Conservation (phyloP, 2,329 filamentous ascomycete genomes). For the Stylonectria norvegica region DNA sequence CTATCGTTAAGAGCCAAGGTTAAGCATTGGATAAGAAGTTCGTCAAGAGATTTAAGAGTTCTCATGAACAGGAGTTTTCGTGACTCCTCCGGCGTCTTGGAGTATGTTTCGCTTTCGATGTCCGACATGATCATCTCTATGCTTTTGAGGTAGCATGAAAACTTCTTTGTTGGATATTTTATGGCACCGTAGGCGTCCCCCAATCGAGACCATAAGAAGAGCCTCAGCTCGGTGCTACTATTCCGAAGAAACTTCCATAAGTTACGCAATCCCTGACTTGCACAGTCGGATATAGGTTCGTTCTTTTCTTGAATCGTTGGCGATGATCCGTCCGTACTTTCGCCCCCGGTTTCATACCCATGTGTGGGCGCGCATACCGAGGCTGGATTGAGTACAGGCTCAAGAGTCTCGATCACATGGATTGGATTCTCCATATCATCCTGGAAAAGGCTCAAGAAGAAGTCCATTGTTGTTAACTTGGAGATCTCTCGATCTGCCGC, state of each 20-base stretch:
- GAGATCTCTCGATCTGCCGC: constrained; percentile 88
- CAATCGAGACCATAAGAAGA: constrained; percentile 89
- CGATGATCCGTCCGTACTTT: constrained; percentile 16
- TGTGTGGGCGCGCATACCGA: constrained; percentile 44
- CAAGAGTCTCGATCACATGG: constrained; percentile 82
- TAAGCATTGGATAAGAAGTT: constrained; percentile 69
- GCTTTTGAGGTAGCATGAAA: constrained; percentile 81
- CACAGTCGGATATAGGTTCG: constrained; percentile 49
- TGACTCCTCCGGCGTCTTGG: constrained; percentile 55
- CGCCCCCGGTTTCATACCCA: constrained; percentile 5
- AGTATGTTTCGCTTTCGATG: constrained; percentile 60
- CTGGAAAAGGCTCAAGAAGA: constrained; percentile 87
- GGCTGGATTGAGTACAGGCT: constrained; percentile 80
- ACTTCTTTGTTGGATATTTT: constrained; percentile 79
- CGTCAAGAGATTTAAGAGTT: constrained; percentile 75
- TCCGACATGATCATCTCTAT: constrained; percentile 76
- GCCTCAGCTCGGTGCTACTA: constrained; percentile 75
- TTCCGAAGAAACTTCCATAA: constrained; percentile 81
- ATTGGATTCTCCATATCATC: constrained; percentile 78
- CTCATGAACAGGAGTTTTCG: constrained; percentile 70
- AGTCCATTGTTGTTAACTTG: constrained; percentile 91
- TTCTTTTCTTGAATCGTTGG: constrained; percentile 16
- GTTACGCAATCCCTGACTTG: constrained; percentile 62
- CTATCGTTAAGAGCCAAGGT: constrained; percentile 64
- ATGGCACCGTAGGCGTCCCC: constrained; percentile 85